Evolutionary conservation across 805 yeast genomes (phyloP).

Genomic region (Jamesozyma spencerorum): DNA sequence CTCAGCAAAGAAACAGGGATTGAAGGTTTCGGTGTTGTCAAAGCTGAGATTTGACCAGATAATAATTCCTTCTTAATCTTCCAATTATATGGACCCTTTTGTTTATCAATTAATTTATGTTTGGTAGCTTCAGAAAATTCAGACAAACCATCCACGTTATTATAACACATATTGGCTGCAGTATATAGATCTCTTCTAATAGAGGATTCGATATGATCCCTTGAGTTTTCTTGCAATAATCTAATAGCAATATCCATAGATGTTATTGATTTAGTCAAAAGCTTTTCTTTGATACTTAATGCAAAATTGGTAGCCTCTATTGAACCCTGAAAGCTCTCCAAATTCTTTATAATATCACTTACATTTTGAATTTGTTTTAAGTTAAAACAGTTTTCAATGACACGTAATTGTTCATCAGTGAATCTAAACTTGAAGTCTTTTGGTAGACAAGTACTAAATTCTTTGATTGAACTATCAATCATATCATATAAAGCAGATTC

Average conservation of each 20-base stretch:
- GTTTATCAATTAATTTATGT: slow-evolving; percentile 53
- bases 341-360: slow-evolving; percentile 47
- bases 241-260: slow-evolving; percentile 66
- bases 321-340: slow-evolving; percentile 40
- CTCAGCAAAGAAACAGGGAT: slow-evolving; percentile 26
- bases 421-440: slow-evolving; percentile 50
- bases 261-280: slow-evolving; percentile 64
- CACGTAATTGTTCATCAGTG: slow-evolving; percentile 43
- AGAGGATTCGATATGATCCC: slow-evolving; percentile 52
- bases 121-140: slow-evolving; percentile 67
- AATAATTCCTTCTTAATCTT: slow-evolving; percentile 25
- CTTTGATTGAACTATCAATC: slow-evolving; percentile 68
- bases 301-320: slow-evolving; percentile 62
- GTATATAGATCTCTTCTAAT: slow-evolving; percentile 63
- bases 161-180: slow-evolving; percentile 65
- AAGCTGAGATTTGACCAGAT: slow-evolving; percentile 13
- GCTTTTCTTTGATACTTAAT: slow-evolving; percentile 40
- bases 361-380: slow-evolving; percentile 32
- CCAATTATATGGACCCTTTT: slow-evolving; percentile 42
- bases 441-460: slow-evolving; percentile 60
- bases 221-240: slow-evolving; percentile 52
- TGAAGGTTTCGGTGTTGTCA: slow-evolving; percentile 28
- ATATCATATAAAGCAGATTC: slow-evolving; percentile 28
- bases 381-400: slow-evolving; percentile 64
- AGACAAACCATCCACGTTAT: slow-evolving; percentile 31